These are phyloP conservation scores for Microbotryum scabiosae DNA, from an alignment of 1,284 basidiomycete genomes.

Conservation along the genomic window DNA sequence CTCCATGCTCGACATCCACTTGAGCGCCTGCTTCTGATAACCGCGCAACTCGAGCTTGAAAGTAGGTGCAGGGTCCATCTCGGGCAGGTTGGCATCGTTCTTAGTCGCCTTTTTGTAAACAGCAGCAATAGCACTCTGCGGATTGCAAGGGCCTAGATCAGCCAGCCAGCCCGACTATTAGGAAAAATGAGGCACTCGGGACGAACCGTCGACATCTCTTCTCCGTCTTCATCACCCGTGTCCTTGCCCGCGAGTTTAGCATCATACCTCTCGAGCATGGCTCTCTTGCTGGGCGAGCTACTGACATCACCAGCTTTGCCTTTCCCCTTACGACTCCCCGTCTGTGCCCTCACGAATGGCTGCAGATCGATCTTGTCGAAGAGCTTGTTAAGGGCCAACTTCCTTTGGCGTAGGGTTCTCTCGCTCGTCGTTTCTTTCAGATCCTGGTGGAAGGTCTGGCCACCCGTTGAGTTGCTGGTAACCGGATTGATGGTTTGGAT, in stretches of 20 bases:
- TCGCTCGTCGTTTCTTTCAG: constrained; percentile 67
- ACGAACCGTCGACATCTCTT: constrained; percentile 14
- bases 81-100: constrained; percentile 64
- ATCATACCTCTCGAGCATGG: background rate
- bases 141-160: too few species aligned
- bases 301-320: background rate
- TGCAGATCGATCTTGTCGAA: constrained; percentile 31
- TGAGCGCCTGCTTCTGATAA: constrained; percentile 93
- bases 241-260: constrained; percentile 4
- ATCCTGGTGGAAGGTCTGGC: constrained; percentile 51
- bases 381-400: constrained; percentile 40
- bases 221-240: constrained; percentile 29
- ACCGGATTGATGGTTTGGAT: constrained; percentile 34
- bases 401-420: constrained; percentile 63
- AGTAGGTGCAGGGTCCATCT: constrained; percentile 70
- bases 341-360: constrained; percentile 9
- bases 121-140: too few species aligned
- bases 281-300: background rate
- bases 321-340: background rate
- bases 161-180: too few species aligned
- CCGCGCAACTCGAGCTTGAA: constrained; percentile 68
- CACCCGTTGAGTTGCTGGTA: background rate
- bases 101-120: constrained; percentile 59
- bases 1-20: constrained; percentile 91
- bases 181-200: too few species aligned